Conservation (phyloP, 1,284 basidiomycete species). For the Dichomitus squalens region DNA sequence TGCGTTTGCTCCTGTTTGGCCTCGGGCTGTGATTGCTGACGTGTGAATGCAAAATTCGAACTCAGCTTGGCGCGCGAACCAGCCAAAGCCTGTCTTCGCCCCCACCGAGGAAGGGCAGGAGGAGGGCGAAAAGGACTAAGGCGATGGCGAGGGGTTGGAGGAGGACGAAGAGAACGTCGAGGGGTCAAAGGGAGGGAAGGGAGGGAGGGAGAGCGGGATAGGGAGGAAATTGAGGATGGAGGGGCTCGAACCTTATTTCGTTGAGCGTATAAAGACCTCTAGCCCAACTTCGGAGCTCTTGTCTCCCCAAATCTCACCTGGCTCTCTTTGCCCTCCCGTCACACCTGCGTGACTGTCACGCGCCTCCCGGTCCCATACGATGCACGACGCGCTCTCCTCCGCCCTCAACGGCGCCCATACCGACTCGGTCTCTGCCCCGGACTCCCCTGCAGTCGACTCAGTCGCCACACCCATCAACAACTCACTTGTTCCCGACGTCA, state of each 20-base stretch:
- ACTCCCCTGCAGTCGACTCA: conserved; percentile 50
- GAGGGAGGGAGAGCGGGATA: conserved; percentile 27
- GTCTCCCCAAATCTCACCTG: conserved; percentile 71
- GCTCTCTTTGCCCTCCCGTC: conserved; percentile 33
- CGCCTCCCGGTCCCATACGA: conserved; percentile 33
- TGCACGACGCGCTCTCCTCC: conserved; percentile 37
- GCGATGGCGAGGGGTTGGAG: conserved; percentile 15
- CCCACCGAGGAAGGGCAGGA: conserved; percentile 50
- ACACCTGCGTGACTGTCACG: conserved; percentile 45
- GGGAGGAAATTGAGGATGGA: conserved; percentile 53
- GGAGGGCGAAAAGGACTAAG: conserved; percentile 55
- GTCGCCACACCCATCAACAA: conserved; percentile 62
- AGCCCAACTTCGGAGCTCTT: conserved; percentile 67
- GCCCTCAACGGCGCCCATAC: conserved; percentile 39
- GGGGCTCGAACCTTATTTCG: conserved; percentile 82
- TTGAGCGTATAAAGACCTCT: conserved; percentile 74
- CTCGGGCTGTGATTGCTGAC: conserved; percentile 60
- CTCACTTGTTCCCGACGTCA: conserved; percentile 48
- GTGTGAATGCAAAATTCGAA: conserved; percentile 61
- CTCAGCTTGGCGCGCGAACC: conserved; percentile 80
- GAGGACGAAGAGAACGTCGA: conserved; percentile 15
- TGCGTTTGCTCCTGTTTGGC: conserved; percentile 44
- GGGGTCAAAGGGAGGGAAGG: conserved; percentile 24
- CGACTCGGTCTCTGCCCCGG: conserved; percentile 47
- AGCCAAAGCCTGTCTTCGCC: conserved; percentile 79